These are phyloP conservation scores for Novymonas esmeraldas DNA, from an alignment of 208 protist species.

Conservation along the genomic window DNA sequence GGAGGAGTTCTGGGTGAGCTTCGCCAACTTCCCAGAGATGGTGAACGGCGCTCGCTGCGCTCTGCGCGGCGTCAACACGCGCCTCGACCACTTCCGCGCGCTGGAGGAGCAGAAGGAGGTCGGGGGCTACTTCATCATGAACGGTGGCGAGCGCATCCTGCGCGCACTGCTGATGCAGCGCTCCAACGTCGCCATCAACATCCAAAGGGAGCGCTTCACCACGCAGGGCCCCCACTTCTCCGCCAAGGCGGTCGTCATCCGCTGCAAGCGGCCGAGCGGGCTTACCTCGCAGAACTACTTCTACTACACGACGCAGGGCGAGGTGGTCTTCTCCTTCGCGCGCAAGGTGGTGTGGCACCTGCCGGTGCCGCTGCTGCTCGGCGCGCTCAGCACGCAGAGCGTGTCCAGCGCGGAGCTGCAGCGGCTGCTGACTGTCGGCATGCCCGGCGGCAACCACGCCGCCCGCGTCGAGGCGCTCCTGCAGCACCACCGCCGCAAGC, in stretches of 20 bases:
- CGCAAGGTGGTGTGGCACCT: constrained; percentile 89
- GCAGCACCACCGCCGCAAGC: constrained; percentile 85
- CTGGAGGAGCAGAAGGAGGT: constrained; percentile 96
- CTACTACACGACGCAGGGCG: constrained; percentile 95
- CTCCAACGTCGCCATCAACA: constrained; percentile 95
- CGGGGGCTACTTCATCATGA: constrained; percentile 99
- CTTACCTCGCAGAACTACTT: constrained; percentile 95
- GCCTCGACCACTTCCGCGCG: constrained; percentile 74
- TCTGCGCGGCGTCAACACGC: constrained; percentile 64
- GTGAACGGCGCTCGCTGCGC: constrained; percentile 80
- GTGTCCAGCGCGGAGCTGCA: constrained; percentile 63
- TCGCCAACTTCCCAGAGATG: constrained; percentile 88
- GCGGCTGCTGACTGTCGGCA: constrained; percentile 69
- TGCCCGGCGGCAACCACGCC: constrained; percentile 51
- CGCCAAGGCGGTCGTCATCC: constrained; percentile 93
- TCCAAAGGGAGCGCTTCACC: constrained; percentile 88
- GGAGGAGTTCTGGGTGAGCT: constrained; percentile 76
- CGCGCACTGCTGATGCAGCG: constrained; percentile 96
- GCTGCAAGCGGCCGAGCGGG: constrained; percentile 95
- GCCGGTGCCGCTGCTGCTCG: constrained; percentile 74
- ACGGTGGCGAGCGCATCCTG: constrained; percentile 98
- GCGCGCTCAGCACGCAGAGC: constrained; percentile 64
- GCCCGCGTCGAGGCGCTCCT: constrained; percentile 87
- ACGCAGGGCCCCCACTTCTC: constrained; percentile 95
- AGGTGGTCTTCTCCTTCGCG: constrained; percentile 88